Conservation (phyloP, 257 asterid genomes). For the Solanum lignicaule region DNA sequence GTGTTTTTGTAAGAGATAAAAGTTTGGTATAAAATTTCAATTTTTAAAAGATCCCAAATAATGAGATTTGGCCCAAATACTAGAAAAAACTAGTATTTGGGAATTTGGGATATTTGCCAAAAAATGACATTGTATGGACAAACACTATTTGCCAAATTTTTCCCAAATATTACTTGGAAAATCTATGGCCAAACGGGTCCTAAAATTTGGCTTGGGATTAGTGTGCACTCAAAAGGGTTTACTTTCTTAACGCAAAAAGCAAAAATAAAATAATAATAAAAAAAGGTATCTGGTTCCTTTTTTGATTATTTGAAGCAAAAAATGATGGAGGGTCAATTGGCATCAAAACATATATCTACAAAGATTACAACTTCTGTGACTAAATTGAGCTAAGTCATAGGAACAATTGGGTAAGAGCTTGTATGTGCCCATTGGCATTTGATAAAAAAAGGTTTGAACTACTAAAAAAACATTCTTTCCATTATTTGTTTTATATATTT, state of each 20-base stretch:
- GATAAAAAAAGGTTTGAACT: background rate
- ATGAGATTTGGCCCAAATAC: no score
- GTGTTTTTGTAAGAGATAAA: no score
- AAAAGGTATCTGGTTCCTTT: background rate
- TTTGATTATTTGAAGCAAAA: background rate
- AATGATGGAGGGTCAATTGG: background rate
- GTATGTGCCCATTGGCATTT: background rate
- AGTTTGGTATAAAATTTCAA: no score
- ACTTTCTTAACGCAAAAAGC: background rate
- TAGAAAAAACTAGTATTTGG: no score
- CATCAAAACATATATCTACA: background rate
- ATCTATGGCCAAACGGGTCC: no score
- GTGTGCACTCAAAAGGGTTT: background rate
- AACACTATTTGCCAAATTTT: no score
- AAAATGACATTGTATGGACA: no score
- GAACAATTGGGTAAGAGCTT: background rate
- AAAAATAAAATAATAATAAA: background rate
- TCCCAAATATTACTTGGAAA: no score
- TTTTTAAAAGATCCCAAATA: no score
- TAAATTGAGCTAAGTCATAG: background rate
- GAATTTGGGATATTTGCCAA: no score
- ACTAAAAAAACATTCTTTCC: background rate
- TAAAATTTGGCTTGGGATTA: background rate
- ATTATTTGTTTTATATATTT: background rate
- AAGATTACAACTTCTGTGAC: background rate